A percentile compares a stretch with the other conserved stretches of the same genome.
phyloP scores from a whole-genome alignment of 2,329 filamentous ascomycete species.

The Alternaria angustiovoidea region DNA sequence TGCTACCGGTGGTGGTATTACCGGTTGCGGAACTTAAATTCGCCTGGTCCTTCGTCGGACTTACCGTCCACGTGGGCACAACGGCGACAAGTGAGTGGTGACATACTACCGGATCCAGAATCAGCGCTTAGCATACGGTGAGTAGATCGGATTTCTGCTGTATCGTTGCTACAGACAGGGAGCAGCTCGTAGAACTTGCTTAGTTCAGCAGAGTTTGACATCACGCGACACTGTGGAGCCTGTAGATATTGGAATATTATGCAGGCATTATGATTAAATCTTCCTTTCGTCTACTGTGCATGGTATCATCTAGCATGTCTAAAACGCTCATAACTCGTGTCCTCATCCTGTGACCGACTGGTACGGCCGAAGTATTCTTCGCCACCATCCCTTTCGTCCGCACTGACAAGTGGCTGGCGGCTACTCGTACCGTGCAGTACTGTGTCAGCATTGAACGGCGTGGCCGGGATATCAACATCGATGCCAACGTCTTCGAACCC shows the following conservation, averaged over 20 bases:
- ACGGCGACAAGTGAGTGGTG: background rate
- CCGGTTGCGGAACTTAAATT: background rate
- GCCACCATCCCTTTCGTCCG: constrained; percentile 10
- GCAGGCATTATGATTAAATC: background rate
- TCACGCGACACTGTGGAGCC: background rate
- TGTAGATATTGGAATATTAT: background rate
- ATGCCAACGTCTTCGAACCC: constrained; percentile 31
- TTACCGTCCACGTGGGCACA: background rate
- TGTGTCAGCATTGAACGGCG: constrained; percentile 33
- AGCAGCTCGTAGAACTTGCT: background rate
- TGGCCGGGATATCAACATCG: constrained; percentile 30
- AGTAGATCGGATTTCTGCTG: background rate
- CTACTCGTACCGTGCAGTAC: constrained; percentile 25
- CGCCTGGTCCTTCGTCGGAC: background rate
- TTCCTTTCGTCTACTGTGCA: background rate
- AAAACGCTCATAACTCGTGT: constrained; percentile 30
- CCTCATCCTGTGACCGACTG: constrained; percentile 13
- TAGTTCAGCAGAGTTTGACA: background rate
- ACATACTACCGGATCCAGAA: background rate
- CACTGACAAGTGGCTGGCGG: constrained; percentile 28
- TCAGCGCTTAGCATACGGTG: background rate
- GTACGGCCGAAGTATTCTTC: constrained; percentile 16
- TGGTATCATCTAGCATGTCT: constrained; percentile 12
- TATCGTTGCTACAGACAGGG: background rate
- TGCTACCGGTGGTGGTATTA: background rate